Percentiles rank a stretch among this genome's conserved stretches.
phyloP scores from a whole-genome alignment of 495 filamentous ascomycete genomes.

The Jackrogersella multiformis region DNA sequence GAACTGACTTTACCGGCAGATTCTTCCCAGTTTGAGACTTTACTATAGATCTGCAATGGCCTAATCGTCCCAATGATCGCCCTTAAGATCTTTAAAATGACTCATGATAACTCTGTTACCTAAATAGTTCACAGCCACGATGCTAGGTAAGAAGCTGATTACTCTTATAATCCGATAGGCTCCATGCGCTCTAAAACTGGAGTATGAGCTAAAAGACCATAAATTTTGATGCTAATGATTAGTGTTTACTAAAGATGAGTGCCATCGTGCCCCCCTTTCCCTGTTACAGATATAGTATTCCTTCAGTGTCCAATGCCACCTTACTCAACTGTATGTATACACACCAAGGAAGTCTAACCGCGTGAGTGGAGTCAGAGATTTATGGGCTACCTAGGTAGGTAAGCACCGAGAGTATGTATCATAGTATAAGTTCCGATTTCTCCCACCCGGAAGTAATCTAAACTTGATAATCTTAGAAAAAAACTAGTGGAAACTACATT shows the following conservation, averaged over 20 bases:
- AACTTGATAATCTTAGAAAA: background rate
- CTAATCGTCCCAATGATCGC: too few relatives aligned
- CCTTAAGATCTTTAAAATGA: too few relatives aligned
- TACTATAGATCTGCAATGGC: background rate
- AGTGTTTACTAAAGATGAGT: background rate
- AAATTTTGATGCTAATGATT: background rate
- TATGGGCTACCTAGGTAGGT: background rate
- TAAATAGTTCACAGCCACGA: background rate
- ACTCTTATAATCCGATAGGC: background rate
- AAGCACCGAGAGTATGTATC: background rate
- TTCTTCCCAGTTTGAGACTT: background rate
- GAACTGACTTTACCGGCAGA: too few relatives aligned
- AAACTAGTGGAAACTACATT: background rate
- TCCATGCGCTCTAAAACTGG: background rate
- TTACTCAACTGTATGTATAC: background rate
- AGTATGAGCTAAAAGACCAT: background rate
- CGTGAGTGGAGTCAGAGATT: background rate
- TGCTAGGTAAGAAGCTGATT: background rate
- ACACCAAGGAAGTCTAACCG: background rate
- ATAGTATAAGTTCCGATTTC: background rate
- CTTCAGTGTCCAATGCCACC: background rate
- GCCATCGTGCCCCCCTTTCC: background rate
- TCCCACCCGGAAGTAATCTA: too few relatives aligned
- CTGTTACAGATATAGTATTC: background rate
- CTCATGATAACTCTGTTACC: background rate